These are phyloP conservation scores for Ilyonectria destructans DNA, from an alignment of 2,329 filamentous ascomycete species.

Conservation along the genomic window DNA sequence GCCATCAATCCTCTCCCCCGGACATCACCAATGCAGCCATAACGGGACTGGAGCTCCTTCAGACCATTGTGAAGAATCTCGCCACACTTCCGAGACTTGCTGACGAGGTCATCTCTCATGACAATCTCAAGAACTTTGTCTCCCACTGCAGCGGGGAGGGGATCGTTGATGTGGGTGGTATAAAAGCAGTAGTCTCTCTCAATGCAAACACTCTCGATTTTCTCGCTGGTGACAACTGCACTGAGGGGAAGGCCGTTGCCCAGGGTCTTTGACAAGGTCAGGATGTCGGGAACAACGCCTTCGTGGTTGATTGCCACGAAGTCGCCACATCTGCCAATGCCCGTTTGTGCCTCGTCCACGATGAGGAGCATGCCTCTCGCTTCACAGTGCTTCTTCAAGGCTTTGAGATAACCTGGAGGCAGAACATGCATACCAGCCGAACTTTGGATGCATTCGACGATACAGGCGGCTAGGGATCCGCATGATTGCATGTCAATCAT, in stretches of 20 bases:
- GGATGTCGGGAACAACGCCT: constrained; percentile 70
- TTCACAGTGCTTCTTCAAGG: constrained; percentile 70
- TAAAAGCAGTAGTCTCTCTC: constrained; percentile 70
- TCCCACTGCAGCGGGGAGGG: constrained; percentile 72
- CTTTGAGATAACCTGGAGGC: constrained; percentile 71
- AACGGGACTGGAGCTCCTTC: constrained; percentile 63
- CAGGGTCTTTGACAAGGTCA: constrained; percentile 74
- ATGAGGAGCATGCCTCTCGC: constrained; percentile 73
- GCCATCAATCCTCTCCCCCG: constrained; percentile 72
- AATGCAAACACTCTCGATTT: constrained; percentile 65
- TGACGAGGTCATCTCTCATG: constrained; percentile 68
- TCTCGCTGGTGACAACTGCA: constrained; percentile 69
- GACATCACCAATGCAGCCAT: constrained; percentile 75
- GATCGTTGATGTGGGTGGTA: constrained; percentile 76
- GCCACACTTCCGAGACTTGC: constrained; percentile 62
- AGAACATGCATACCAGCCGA: constrained; percentile 73
- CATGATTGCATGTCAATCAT: constrained; percentile 73
- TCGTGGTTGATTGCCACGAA: constrained; percentile 74
- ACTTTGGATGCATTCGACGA: constrained; percentile 75
- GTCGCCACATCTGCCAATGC: constrained; percentile 70
- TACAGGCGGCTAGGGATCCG: constrained; percentile 75
- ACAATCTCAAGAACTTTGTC: constrained; percentile 76
- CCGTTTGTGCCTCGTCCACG: constrained; percentile 75
- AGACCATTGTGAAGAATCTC: constrained; percentile 64
- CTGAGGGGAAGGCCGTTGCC: constrained; percentile 74